Evolutionary conservation across 2,329 filamentous ascomycete genomes (phyloP).

Genomic region (Aspergillus fumigatus): DNA sequence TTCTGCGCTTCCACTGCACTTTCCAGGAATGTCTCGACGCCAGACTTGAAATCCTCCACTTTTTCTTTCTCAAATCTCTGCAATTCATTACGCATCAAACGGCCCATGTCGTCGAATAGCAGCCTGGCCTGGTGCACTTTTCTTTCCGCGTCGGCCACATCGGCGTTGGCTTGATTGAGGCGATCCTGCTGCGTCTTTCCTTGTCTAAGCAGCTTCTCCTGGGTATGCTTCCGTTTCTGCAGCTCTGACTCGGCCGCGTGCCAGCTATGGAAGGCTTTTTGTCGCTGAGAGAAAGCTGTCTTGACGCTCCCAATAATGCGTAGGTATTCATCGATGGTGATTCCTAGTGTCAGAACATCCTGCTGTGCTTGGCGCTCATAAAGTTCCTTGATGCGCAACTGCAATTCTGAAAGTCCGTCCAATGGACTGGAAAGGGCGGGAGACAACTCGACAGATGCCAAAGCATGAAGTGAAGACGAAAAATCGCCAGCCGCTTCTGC

Average conservation of each 20-base stretch:
- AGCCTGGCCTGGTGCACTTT: conserved; percentile 86
- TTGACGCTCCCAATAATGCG: conserved; percentile 93
- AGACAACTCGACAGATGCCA: conserved; percentile 89
- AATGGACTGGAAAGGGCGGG: conserved; percentile 82
- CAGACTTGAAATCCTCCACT: conserved; percentile 98
- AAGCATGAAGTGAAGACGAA: conserved; percentile 82
- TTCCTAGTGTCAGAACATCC: conserved; percentile 91
- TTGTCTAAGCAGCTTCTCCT: conserved; percentile 92
- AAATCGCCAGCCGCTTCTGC: conserved; percentile 93
- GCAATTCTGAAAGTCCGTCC: conserved; percentile 86
- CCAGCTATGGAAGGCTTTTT: conserved; percentile 95
- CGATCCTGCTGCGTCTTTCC: conserved; percentile 95
- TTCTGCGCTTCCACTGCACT: conserved; percentile 97
- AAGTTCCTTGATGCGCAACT: conserved; percentile 87
- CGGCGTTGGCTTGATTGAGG: conserved; percentile 83
- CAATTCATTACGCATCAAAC: conserved; percentile 83
- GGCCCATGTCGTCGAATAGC: conserved; percentile 95
- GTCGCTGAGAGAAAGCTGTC: conserved; percentile 83
- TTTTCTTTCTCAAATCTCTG: conserved; percentile 96
- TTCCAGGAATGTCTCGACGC: conserved; percentile 95
- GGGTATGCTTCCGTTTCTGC: conserved; percentile 79
- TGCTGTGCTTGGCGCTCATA: conserved; percentile 97
- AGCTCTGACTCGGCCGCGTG: conserved; percentile 85
- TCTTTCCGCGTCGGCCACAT: conserved; percentile 91
- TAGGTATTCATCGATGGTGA: conserved; percentile 98